These are phyloP conservation scores for Alternaria panax DNA, from an alignment of 2,329 filamentous ascomycete species.

Conservation along the genomic window DNA sequence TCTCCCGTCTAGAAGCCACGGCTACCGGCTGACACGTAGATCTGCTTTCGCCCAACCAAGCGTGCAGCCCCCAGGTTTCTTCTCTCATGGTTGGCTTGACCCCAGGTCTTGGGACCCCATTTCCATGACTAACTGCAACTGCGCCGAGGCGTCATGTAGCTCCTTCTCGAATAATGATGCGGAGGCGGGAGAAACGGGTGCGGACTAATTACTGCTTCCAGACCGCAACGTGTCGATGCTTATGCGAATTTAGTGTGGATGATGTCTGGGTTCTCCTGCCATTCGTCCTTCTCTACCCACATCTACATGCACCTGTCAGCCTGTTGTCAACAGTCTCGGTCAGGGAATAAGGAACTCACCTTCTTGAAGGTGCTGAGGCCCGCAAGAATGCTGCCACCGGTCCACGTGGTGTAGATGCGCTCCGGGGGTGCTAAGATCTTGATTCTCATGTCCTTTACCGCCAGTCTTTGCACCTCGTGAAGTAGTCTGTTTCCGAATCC, in stretches of 20 bases:
- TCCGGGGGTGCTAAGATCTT: constrained; percentile 99
- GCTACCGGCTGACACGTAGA: constrained; percentile 37
- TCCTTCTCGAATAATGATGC: constrained; percentile 33
- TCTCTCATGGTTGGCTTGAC: constrained; percentile 29
- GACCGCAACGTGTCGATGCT: constrained; percentile 39
- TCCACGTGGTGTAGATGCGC: constrained; percentile 99
- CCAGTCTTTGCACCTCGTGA: constrained; percentile 88
- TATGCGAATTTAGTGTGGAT: constrained; percentile 97
- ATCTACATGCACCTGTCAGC: constrained; percentile 68
- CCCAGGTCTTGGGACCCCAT: constrained; percentile 33
- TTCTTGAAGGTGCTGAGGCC: constrained; percentile 98
- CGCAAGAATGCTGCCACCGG: constrained; percentile 95
- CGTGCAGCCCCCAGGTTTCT: constrained; percentile 27
- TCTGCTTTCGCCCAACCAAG: constrained; percentile 26
- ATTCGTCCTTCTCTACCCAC: constrained; percentile 99
- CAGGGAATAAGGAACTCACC: constrained; percentile 61
- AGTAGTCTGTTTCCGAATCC: constrained; percentile 94
- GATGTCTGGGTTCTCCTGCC: constrained; percentile 99
- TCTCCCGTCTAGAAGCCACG: constrained; percentile 32
- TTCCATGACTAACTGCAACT: constrained; percentile 47
- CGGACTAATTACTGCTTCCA: constrained; percentile 34
- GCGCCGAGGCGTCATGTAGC: constrained; percentile 28
- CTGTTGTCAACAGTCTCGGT: constrained; percentile 13
- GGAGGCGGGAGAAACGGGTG: constrained; percentile 42
- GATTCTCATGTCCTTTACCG: constrained; percentile 99